Evolutionary conservation across 164 flowering plant genomes (phyloP).

Genomic region (Saururus chinensis): DNA sequence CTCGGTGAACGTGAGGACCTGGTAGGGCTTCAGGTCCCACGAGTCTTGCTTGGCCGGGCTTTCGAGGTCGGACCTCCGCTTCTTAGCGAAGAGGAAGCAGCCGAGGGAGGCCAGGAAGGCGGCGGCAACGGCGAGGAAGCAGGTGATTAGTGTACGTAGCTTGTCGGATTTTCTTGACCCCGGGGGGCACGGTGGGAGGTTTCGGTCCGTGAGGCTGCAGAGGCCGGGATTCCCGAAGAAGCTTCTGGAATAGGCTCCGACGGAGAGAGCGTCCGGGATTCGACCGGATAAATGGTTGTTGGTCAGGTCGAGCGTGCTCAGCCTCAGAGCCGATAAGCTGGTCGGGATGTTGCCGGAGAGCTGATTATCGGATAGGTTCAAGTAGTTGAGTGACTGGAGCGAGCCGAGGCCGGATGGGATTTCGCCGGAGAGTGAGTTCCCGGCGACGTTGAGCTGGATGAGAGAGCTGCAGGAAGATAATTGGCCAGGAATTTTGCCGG

Average conservation of each 20-base stretch:
- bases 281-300: conserved; percentile 43
- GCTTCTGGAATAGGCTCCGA: conserved; percentile 40
- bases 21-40: conserved; percentile 80
- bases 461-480: conserved; percentile 41
- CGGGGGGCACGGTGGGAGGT: conserved; percentile 32
- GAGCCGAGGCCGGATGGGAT: conserved; percentile 51
- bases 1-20: conserved; percentile 51
- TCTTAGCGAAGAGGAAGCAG: conserved; percentile 26
- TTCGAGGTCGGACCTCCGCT: conserved; percentile 13
- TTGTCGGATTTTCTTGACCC: conserved; percentile 22
- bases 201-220: conserved; percentile 29
- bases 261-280: conserved; percentile 41
- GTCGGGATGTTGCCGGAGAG: conserved; percentile 57
- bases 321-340: conserved; percentile 37
- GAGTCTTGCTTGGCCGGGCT: conserved; percentile 33
- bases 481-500: conserved; percentile 45
- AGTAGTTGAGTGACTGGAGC: conserved; percentile 35
- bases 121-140: conserved; percentile 20
- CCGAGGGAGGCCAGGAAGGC: conserved; percentile 22
- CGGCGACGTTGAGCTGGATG: conserved; percentile 42
- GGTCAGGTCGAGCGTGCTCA: conserved; percentile 69
- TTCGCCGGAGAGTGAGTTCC: conserved; percentile 41
- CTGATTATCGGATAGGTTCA: conserved; percentile 60
- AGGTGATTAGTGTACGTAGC: conserved; percentile 25
- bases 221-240: conserved; percentile 53